Evolutionary conservation across 805 yeast species (phyloP), one percentile per base, ranked within the genome.

Genomic region (Deakozyma indianensis): DNA sequence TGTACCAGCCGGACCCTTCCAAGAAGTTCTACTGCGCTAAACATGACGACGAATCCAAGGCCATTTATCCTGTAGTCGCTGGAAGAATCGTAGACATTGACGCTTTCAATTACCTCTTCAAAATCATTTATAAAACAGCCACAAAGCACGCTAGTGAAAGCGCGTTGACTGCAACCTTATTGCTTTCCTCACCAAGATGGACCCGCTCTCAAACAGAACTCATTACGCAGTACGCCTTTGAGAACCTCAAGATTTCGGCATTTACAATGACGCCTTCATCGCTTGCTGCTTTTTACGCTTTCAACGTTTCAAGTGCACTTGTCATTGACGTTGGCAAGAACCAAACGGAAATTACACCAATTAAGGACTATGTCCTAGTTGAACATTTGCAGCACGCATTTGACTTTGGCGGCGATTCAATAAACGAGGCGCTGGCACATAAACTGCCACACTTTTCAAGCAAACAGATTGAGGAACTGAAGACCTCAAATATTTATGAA

Each of bases 311-410:
- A 35, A 82, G 78, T 49, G 72, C 87, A 1, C 65, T 82, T 29
- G 82, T 90, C 16, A 75, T 90, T 38, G 95, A 90, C 60, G 70
- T 90, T 42, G 96, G 96, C 18, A 66, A 68, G 50, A 75, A 78
- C 22, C 75, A 80, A 52, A 76, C 87, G 2, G 95, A 86, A 58
- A 69, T 90, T 22, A 70, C 79, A 11, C 92, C 95, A 2, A 75
- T 90, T n/a, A 62, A 83, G 24, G 92, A 83, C 50, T 85, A 75
- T 55, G 77, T 78, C 47, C 70, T 75, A 3, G 64, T 80, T 45
- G 69, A 70, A 24, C 75, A 74, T 51, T 79, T 86, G 3, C 65
- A 71, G 24, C 61, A 62, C 25, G 63, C 68, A 14, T 57, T 80
- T 23, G 61, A 65, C 1, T 52, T 56, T 14, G 98, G 98, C 11